Evolutionary conservation across 2,329 filamentous ascomycete species (phyloP).

Genomic region (Aspergillus proliferans): DNA sequence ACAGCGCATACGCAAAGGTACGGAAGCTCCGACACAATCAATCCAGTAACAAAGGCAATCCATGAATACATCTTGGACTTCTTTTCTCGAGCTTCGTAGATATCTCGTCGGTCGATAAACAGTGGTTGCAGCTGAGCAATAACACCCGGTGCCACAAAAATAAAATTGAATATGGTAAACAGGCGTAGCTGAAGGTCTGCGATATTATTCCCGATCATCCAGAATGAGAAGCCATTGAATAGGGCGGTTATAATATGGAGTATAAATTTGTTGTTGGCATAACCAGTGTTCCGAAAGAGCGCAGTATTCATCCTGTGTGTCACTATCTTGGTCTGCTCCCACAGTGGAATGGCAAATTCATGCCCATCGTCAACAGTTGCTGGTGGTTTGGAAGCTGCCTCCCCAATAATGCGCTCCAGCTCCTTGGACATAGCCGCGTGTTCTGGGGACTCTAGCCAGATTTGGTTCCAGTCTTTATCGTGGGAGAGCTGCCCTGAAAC

Average conservation of each 20-base stretch:
- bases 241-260: conserved; percentile 47
- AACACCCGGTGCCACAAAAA: conserved; percentile 46
- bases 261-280: conserved; percentile 59
- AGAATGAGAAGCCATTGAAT: conserved; percentile 56
- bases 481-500: no score
- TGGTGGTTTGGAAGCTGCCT: conserved; percentile 47
- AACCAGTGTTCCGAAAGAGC: conserved; percentile 61
- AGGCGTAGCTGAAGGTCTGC: conserved; percentile 65
- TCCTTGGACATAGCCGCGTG: conserved; percentile 53
- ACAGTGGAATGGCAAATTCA: conserved; percentile 62
- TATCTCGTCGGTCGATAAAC: conserved; percentile 61
- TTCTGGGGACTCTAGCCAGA: conserved; percentile 62
- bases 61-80: conserved; percentile 69
- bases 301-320: conserved; percentile 61
- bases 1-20: no score
- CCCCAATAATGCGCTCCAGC: conserved; percentile 42
- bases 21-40: conserved; percentile 64
- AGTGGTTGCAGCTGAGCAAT: conserved; percentile 55
- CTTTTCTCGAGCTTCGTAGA: conserved; percentile 63
- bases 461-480: conserved; percentile 59
- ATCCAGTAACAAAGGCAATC: conserved; percentile 64
- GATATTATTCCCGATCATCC: conserved; percentile 57
- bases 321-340: conserved; percentile 58
- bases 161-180: conserved; percentile 62
- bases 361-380: conserved; percentile 34